Percentiles rank a stretch among this genome's conserved stretches.
phyloP scores from a whole-genome alignment of 179 eudicot species.

The Spinacia oleracea region DNA sequence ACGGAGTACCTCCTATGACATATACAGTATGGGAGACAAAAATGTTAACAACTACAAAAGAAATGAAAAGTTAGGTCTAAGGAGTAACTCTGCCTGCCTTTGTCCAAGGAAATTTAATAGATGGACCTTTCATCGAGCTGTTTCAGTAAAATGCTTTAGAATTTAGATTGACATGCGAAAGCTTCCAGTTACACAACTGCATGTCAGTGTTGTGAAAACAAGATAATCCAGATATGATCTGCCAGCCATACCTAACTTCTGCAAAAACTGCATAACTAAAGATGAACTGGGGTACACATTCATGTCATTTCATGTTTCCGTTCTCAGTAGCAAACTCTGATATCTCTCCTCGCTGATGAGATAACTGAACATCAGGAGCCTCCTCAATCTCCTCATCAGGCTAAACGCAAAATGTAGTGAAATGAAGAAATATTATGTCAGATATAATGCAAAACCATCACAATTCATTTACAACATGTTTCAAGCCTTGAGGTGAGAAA shows the following conservation, averaged over 20 bases:
- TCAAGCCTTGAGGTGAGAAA: not conserved
- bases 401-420: constrained; percentile 28
- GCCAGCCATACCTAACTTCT: not conserved
- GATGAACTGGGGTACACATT: not conserved
- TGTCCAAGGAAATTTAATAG: not conserved
- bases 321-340: not conserved
- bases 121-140: not conserved
- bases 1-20: too few relatives aligned
- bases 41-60: too few relatives aligned
- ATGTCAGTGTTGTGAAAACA: not conserved
- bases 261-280: not conserved
- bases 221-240: not conserved
- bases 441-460: not conserved
- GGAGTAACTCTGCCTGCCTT: not conserved
- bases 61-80: not conserved
- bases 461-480: not conserved
- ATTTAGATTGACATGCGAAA: not conserved
- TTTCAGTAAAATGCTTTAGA: not conserved
- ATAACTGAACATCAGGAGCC: constrained; percentile 58
- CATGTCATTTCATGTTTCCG: constrained; percentile 12
- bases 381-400: constrained; percentile 76
- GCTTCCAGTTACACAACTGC: not conserved
- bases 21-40: too few relatives aligned
- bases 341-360: constrained; percentile 30
- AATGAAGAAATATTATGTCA: not conserved